A percentile compares a stretch with the other conserved stretches of the same genome.
phyloP scores from a whole-genome alignment of 2,329 filamentous ascomycete species.

The Zymoseptoria crescenta region DNA sequence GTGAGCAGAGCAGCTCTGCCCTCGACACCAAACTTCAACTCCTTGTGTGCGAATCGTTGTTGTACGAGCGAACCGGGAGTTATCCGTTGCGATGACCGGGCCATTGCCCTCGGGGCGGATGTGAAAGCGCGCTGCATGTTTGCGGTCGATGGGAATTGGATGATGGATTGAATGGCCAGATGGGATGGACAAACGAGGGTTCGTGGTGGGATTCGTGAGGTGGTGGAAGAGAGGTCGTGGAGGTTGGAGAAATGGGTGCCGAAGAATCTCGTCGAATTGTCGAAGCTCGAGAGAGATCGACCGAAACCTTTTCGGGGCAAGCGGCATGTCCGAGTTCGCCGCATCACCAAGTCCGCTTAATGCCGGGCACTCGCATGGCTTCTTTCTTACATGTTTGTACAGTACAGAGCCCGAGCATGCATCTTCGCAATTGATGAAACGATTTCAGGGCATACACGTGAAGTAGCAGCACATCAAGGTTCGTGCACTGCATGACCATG shows the following conservation, averaged over 20 bases:
- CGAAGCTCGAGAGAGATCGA: not conserved
- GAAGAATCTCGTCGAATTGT: not conserved
- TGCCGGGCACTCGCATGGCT: not conserved
- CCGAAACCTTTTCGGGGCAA: too few relatives aligned
- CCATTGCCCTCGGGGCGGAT: conserved; percentile 69
- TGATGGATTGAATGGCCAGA: not conserved
- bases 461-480: too few relatives aligned
- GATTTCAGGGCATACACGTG: too few relatives aligned
- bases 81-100: conserved; percentile 57
- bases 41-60: conserved; percentile 96
- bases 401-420: too few relatives aligned
- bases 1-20: conserved; percentile 78
- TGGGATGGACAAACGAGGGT: not conserved
- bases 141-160: not conserved
- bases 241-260: not conserved
- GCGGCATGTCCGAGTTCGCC: not conserved
- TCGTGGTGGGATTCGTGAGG: not conserved
- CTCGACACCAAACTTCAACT: conserved; percentile 97
- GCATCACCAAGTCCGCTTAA: not conserved
- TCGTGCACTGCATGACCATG: too few relatives aligned
- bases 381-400: too few relatives aligned
- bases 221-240: not conserved
- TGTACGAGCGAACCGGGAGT: conserved; percentile 61
- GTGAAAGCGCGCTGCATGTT: conserved; percentile 91
- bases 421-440: too few relatives aligned